Percentiles rank a stretch among this genome's conserved stretches.
These are phyloP conservation scores for Neoascochyta sp. DNA, from an alignment of 2,329 filamentous ascomycete genomes.

Conservation along the genomic window DNA sequence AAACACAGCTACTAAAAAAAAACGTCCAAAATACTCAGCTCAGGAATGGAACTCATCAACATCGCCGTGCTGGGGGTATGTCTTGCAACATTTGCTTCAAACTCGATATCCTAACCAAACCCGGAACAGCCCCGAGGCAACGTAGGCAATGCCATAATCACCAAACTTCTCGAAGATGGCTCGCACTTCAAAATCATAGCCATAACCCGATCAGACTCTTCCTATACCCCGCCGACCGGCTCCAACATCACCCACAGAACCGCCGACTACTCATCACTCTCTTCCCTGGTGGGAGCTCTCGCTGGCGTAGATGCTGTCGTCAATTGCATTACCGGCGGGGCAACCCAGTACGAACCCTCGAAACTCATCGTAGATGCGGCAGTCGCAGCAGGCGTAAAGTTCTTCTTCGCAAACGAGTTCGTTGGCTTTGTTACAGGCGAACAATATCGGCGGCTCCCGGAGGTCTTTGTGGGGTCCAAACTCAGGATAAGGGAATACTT, in stretches of 20 bases:
- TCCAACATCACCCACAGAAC: slow-evolving; percentile 18
- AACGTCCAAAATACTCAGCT: too few species aligned
- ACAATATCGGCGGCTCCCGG: slow-evolving; percentile 26
- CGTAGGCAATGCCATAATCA: slow-evolving; percentile 30
- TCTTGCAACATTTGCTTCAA: not conserved
- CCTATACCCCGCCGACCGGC: slow-evolving; percentile 12
- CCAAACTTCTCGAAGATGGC: slow-evolving; percentile 21
- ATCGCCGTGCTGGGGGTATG: slow-evolving; percentile 36
- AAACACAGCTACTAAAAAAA: too few species aligned
- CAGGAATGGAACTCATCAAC: slow-evolving; percentile 37
- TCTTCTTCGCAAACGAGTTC: slow-evolving; percentile 37
- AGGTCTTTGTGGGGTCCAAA: slow-evolving; percentile 26
- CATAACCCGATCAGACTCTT: slow-evolving; percentile 25
- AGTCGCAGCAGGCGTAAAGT: slow-evolving; percentile 29
- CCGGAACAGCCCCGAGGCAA: slow-evolving; percentile 29
- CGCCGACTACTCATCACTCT: slow-evolving; percentile 24
- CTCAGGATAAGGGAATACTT: slow-evolving; percentile 24
- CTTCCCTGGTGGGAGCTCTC: slow-evolving; percentile 42
- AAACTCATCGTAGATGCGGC: slow-evolving; percentile 39
- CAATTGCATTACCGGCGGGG: slow-evolving; percentile 45
- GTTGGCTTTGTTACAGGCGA: slow-evolving; percentile 24
- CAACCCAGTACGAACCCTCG: slow-evolving; percentile 44
- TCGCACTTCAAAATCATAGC: slow-evolving; percentile 25
- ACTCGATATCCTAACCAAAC: slow-evolving; percentile 2
- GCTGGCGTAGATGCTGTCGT: slow-evolving; percentile 55